Conservation (phyloP, 1,284 basidiomycete genomes). For the Ceratobasidium sp. region DNA sequence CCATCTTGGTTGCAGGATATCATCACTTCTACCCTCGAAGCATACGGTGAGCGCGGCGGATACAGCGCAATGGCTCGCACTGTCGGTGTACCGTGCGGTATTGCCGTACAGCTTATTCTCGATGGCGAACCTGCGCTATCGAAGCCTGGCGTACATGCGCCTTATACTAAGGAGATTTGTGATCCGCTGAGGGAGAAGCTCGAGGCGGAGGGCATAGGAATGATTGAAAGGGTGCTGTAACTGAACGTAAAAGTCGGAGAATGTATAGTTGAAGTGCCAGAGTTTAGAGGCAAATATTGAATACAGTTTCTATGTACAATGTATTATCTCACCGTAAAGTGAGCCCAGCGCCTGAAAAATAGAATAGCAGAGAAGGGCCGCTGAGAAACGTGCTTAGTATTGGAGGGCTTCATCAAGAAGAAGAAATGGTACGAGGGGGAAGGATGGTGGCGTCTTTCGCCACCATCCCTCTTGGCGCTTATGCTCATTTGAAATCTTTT, state of each 20-base stretch:
- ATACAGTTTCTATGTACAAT: not conserved
- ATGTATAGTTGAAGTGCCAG: conserved; percentile 2
- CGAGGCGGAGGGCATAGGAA: conserved; percentile 86
- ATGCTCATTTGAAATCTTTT: too few relatives aligned
- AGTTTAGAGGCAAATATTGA: conserved; percentile 7
- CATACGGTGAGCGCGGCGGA: conserved; percentile 85
- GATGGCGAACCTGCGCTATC: conserved; percentile 70
- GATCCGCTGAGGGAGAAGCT: conserved; percentile 81
- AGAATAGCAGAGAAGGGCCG: too few relatives aligned
- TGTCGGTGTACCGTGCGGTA: conserved; percentile 94
- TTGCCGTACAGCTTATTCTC: conserved; percentile 87
- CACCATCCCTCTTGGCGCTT: too few relatives aligned
- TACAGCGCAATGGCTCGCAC: conserved; percentile 94
- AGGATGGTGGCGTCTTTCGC: too few relatives aligned
- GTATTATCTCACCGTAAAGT: not conserved
- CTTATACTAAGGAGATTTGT: conserved; percentile 90
- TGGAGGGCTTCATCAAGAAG: too few relatives aligned
- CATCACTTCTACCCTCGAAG: conserved; percentile 92
- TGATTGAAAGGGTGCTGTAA: conserved; percentile 73
- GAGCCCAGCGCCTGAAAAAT: not conserved
- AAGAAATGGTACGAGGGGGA: too few relatives aligned
- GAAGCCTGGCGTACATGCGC: conserved; percentile 86
- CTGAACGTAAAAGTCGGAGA: not conserved
- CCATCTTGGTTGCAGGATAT: conserved; percentile 70
- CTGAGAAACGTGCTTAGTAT: too few relatives aligned